Percentiles rank a stretch among this genome's conserved stretches.
phyloP scores from a whole-genome alignment of 208 protist species.

The Leishmania braziliensis region DNA sequence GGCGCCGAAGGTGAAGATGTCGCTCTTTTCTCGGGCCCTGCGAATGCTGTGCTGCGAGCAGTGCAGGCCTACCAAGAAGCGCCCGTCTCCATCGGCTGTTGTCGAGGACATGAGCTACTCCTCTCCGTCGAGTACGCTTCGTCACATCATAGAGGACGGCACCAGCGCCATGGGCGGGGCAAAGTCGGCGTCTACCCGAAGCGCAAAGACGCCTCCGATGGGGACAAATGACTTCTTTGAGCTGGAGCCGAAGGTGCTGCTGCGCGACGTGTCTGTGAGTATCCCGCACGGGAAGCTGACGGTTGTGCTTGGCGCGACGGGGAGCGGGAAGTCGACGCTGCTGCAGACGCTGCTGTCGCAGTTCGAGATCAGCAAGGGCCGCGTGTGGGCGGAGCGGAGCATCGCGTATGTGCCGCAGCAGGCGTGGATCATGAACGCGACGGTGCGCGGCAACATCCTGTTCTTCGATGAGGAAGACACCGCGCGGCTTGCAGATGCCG shows the following conservation, averaged over 20 bases:
- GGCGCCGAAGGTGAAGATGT: conserved; percentile 26
- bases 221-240: conserved; percentile 30
- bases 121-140: background rate
- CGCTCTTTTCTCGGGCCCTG: conserved; percentile 14
- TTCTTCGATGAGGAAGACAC: conserved; percentile 82
- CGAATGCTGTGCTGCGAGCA: conserved; percentile 35
- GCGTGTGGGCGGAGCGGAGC: conserved; percentile 28
- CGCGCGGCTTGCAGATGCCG: conserved; percentile 40
- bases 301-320: conserved; percentile 65
- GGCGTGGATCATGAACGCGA: conserved; percentile 93
- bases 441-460: conserved; percentile 91
- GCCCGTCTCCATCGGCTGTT: background rate
- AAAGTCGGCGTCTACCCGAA: background rate
- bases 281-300: conserved; percentile 46
- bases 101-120: background rate
- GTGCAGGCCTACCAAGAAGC: conserved; percentile 16
- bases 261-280: conserved; percentile 43
- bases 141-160: background rate
- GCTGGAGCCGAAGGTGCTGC: conserved; percentile 41
- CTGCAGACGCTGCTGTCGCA: conserved; percentile 45
- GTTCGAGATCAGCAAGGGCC: conserved; percentile 40
- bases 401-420: conserved; percentile 93
- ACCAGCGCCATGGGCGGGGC: background rate
- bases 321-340: conserved; percentile 81
- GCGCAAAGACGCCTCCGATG: background rate